These are phyloP conservation scores for Chlamydomonas eustigma DNA, from an alignment of 139 green algal genomes.

Conservation along the genomic window DNA sequence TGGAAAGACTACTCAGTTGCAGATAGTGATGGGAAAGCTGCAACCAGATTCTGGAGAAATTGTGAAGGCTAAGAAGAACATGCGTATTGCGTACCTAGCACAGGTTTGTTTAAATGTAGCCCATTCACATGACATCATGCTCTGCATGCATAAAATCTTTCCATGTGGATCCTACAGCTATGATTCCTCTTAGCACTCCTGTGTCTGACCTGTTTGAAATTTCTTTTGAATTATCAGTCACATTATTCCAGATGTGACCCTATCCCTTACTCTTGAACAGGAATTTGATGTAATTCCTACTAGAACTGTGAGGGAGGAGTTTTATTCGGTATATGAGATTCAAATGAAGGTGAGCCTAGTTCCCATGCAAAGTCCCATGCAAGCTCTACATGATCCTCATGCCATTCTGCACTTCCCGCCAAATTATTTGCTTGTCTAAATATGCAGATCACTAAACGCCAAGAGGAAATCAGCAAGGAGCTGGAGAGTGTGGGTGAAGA, in stretches of 20 bases:
- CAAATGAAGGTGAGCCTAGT: conserved; percentile 56
- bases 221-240: no score
- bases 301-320: conserved; percentile 95
- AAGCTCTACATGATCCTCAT: no score
- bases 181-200: no score
- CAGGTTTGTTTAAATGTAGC: no score
- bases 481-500: conserved; percentile 86
- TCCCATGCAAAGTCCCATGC: neutral
- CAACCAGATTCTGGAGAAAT: conserved; percentile 84
- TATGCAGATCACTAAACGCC: conserved; percentile 43
- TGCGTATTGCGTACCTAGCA: conserved; percentile 92
- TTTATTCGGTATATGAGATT: conserved; percentile 77
- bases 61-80: conserved; percentile 71
- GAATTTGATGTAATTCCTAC: conserved; percentile 93
- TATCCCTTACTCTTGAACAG: conserved; percentile 42
- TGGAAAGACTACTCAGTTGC: conserved; percentile 97
- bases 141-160: no score
- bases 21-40: conserved; percentile 91
- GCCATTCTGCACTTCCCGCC: no score
- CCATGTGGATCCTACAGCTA: no score
- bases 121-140: no score
- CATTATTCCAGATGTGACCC: no score
- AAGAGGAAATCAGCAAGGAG: conserved; percentile 73
- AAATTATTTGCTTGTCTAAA: no score
- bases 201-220: no score